These are phyloP conservation scores for Elongisporangium senticosum DNA, from an alignment of 352 stramenopile species.

Conservation along the genomic window DNA sequence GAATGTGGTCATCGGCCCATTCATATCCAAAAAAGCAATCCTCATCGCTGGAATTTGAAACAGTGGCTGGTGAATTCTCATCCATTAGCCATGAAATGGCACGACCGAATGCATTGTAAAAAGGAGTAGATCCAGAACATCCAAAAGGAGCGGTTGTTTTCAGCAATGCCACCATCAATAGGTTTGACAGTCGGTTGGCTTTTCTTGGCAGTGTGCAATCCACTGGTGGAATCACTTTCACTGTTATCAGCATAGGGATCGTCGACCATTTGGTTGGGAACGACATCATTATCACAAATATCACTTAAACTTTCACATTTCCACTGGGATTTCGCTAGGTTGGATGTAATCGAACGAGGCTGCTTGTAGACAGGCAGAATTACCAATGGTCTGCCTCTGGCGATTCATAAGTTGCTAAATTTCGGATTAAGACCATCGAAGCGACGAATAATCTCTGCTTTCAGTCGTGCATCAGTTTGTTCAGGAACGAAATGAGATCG, in stretches of 20 bases:
- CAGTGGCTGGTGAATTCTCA: conserved; percentile 11
- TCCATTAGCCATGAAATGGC: conserved; percentile 11
- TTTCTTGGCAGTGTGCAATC: too few species aligned
- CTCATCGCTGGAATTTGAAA: conserved; percentile 3
- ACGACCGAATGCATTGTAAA: conserved; percentile 10
- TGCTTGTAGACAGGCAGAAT: too few species aligned
- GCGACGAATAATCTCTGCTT: conserved; percentile 2
- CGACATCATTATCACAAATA: too few species aligned
- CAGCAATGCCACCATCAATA: too few species aligned
- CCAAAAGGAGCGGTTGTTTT: conserved; percentile 6
- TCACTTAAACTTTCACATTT: too few species aligned
- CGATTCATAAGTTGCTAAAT: conserved; percentile 2
- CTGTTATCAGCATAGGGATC: too few species aligned
- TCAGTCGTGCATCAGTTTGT: neutral
- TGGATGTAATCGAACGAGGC: too few species aligned
- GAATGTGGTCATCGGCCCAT: conserved; percentile 28
- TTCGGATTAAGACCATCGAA: conserved; percentile 8
- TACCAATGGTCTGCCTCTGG: too few species aligned
- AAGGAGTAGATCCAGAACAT: conserved; percentile 9
- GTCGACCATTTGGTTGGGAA: too few species aligned
- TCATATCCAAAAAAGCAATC: conserved; percentile 19
- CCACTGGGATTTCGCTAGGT: too few species aligned
- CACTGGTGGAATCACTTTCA: too few species aligned
- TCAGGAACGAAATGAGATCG: conserved; percentile 8
- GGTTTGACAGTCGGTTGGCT: too few species aligned